These are phyloP conservation scores for Naganishia friedmannii DNA, from an alignment of 768 basidiomycete genomes.

Conservation along the genomic window DNA sequence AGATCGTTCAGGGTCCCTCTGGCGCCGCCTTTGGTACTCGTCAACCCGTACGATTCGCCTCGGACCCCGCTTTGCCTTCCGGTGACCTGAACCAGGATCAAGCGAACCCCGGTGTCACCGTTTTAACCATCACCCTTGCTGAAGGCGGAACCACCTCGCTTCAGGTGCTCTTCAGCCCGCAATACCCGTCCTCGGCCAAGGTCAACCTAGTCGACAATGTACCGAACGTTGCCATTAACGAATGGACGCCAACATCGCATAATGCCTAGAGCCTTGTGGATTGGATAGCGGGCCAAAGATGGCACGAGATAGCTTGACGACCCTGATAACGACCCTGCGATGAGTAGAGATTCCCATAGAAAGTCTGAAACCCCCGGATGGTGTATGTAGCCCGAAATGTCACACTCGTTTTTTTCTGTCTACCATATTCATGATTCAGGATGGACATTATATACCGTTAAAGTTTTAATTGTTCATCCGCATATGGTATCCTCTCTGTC, in stretches of 20 bases:
- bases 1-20: slow-evolving; percentile 64
- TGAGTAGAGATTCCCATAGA: slow-evolving; percentile 11
- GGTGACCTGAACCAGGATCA: slow-evolving; percentile 59
- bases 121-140: slow-evolving; percentile 66
- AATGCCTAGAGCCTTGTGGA: slow-evolving; percentile 45
- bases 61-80: slow-evolving; percentile 66
- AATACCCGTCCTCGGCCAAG: slow-evolving; percentile 62
- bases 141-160: slow-evolving; percentile 71
- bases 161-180: slow-evolving; percentile 88
- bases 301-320: slow-evolving; percentile 21
- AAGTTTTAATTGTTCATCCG: not conserved
- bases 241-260: slow-evolving; percentile 79
- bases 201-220: slow-evolving; percentile 67
- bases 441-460: not conserved
- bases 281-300: not conserved
- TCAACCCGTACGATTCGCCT: slow-evolving; percentile 59
- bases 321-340: not conserved
- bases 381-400: not conserved
- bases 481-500: too few relatives aligned
- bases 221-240: slow-evolving; percentile 63
- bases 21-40: slow-evolving; percentile 66
- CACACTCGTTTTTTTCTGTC: slow-evolving; percentile 6
- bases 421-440: slow-evolving; percentile 1
- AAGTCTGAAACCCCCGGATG: not conserved
- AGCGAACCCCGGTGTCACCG: slow-evolving; percentile 71